A percentile compares a stretch with the other conserved stretches of the same genome.
Evolutionary conservation across 495 filamentous ascomycete genomes (phyloP).

Genomic region (Penicillium cosmopolitanum): DNA sequence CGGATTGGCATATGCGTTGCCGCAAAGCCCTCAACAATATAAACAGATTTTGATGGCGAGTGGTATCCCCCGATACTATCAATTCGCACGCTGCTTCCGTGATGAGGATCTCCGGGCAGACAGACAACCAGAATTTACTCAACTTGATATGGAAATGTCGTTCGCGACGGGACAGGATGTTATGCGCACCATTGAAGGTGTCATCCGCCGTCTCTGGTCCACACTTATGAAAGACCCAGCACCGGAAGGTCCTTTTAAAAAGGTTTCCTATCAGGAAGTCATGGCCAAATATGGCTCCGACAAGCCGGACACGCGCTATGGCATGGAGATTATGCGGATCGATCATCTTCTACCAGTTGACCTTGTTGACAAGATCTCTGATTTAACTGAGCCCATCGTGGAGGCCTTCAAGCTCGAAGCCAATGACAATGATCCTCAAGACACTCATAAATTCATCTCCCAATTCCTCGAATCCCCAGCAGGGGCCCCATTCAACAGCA

Average conservation of each 20-base stretch:
- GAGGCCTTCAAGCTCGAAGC: slow-evolving; percentile 70
- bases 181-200: slow-evolving; percentile 66
- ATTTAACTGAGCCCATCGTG: slow-evolving; percentile 61
- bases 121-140: slow-evolving; percentile 95
- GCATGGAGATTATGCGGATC: slow-evolving; percentile 63
- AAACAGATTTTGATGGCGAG: slow-evolving; percentile 98
- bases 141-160: slow-evolving; percentile 93
- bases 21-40: slow-evolving; percentile 97
- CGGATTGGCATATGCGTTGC: slow-evolving; percentile 84
- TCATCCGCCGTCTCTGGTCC: slow-evolving; percentile 64
- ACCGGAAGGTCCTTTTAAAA: slow-evolving; percentile 53
- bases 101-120: slow-evolving; percentile 95
- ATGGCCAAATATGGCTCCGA: slow-evolving; percentile 86
- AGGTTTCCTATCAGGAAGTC: slow-evolving; percentile 72
- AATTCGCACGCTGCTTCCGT: slow-evolving; percentile 93
- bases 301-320: slow-evolving; percentile 83
- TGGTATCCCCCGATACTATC: slow-evolving; percentile 80
- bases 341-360: slow-evolving; percentile 65
- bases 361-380: slow-evolving; percentile 72
- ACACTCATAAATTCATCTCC: slow-evolving; percentile 62
- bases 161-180: slow-evolving; percentile 78
- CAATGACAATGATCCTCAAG: slow-evolving; percentile 46
- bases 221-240: slow-evolving; percentile 45
- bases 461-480: slow-evolving; percentile 70
- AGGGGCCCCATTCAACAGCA: slow-evolving; percentile 60